Percentiles rank a stretch among this genome's conserved stretches.
Evolutionary conservation across 208 protist species (phyloP).

Genomic region (Acanthamoeba triangularis): DNA sequence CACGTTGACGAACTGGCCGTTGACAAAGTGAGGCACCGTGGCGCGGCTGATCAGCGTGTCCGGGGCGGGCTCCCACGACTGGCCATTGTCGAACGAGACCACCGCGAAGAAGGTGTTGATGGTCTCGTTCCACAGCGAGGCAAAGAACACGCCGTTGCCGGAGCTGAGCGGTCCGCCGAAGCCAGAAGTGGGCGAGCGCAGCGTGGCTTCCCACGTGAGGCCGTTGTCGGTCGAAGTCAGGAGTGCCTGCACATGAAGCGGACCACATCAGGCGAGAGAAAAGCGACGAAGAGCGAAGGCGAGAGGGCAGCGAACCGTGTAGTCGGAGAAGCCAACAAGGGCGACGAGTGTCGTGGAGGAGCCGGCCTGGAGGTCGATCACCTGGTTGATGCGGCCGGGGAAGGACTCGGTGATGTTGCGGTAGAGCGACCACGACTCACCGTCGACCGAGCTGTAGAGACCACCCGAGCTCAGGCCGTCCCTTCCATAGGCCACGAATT

Average conservation of each 20-base stretch:
- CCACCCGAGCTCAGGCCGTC: neutral
- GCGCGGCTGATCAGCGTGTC: neutral
- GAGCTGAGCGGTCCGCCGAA: neutral
- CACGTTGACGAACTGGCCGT: neutral
- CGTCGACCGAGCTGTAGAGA: neutral
- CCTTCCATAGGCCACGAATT: neutral
- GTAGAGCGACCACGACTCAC: neutral
- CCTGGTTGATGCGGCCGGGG: neutral
- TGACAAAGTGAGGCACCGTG: neutral
- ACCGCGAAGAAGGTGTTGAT: neutral
- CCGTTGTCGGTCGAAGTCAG: neutral
- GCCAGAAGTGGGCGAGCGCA: neutral
- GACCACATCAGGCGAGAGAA: neutral
- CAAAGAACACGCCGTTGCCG: neutral
- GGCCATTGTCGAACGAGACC: neutral
- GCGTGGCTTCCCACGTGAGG: neutral
- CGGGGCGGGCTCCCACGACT: neutral
- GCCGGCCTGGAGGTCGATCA: neutral
- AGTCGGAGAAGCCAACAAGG: neutral
- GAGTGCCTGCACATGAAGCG: neutral
- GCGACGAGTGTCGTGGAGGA: neutral
- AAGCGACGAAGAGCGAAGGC: no score
- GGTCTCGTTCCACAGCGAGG: neutral
- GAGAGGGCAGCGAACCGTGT: slow-evolving; percentile 1
- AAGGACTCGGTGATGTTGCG: neutral